Conservation (phyloP, 306 rosid species). For the Gleditsia sinensis region DNA sequence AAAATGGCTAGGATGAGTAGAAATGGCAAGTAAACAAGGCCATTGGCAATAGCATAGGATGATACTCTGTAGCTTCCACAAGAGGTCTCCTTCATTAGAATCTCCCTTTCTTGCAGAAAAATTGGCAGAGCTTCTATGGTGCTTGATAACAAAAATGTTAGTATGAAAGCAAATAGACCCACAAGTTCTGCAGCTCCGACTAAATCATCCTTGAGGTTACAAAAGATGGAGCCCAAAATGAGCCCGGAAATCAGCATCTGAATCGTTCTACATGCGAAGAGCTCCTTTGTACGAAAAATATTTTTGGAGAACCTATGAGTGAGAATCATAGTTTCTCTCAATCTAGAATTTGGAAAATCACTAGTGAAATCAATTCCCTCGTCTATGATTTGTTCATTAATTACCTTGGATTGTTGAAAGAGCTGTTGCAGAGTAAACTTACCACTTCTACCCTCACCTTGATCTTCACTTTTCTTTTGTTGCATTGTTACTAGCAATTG, state of each 20-base stretch:
- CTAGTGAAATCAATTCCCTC: conserved; percentile 43
- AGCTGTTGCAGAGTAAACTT: conserved; percentile 84
- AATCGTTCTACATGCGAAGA: conserved; percentile 81
- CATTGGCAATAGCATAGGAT: conserved; percentile 89
- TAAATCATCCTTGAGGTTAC: conserved; percentile 70
- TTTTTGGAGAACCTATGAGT: conserved; percentile 89
- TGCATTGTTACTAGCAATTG: conserved; percentile 34
- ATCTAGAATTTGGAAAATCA: conserved; percentile 74
- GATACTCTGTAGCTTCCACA: conserved; percentile 89
- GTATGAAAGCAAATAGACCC: conserved; percentile 88
- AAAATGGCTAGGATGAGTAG: conserved; percentile 80
- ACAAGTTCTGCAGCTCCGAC: conserved; percentile 75
- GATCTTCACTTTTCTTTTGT: conserved; percentile 40
- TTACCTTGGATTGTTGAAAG: conserved; percentile 78
- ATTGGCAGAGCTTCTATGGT: conserved; percentile 90
- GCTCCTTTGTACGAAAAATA: conserved; percentile 85
- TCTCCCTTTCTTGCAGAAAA: conserved; percentile 91
- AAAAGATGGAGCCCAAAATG: conserved; percentile 82
- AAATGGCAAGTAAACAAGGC: conserved; percentile 86
- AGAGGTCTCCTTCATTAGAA: conserved; percentile 89
- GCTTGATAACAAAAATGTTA: conserved; percentile 77
- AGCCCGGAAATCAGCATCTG: conserved; percentile 88
- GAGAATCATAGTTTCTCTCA: conserved; percentile 74
- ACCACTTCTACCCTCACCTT: conserved; percentile 49
- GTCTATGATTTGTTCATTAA: conserved; percentile 56